These are phyloP conservation scores for Papiliotrema flavescens DNA, from an alignment of 1,284 basidiomycete species.

Conservation along the genomic window DNA sequence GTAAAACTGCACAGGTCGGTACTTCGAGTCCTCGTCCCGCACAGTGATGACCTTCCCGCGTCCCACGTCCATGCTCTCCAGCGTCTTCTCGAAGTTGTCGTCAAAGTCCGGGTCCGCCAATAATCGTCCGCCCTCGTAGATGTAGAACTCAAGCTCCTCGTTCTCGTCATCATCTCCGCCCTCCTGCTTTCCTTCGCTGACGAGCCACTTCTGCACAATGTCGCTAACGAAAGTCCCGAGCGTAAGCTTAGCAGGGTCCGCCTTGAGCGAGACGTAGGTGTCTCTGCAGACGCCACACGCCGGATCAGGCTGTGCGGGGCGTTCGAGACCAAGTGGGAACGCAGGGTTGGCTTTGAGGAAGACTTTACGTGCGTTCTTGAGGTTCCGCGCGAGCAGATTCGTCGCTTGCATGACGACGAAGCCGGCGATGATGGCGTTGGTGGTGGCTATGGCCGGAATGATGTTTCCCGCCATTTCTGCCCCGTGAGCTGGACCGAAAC, in stretches of 20 bases:
- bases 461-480: slow-evolving; percentile 99
- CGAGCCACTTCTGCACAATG: slow-evolving; percentile 49
- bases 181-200: slow-evolving; percentile 44
- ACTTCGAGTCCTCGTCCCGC: slow-evolving; percentile 65
- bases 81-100: slow-evolving; percentile 40
- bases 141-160: slow-evolving; percentile 61
- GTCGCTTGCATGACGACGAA: slow-evolving; percentile 89
- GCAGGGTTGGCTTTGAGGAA: slow-evolving; percentile 70
- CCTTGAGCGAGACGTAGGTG: slow-evolving; percentile 69
- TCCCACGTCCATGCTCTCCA: slow-evolving; percentile 41
- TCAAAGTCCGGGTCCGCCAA: slow-evolving; percentile 47
- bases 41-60: slow-evolving; percentile 72
- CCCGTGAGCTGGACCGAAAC: slow-evolving; percentile 11
- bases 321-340: slow-evolving; percentile 66
- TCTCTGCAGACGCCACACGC: slow-evolving; percentile 82
- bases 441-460: slow-evolving; percentile 97
- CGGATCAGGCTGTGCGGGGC: slow-evolving; percentile 63
- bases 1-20: slow-evolving; percentile 67
- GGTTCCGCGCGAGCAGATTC: slow-evolving; percentile 60
- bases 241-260: slow-evolving; percentile 63
- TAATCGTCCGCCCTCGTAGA: slow-evolving; percentile 71
- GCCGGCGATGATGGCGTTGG: slow-evolving; percentile 95
- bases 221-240: slow-evolving; percentile 70
- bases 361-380: slow-evolving; percentile 58
- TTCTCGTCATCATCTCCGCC: too few relatives aligned